Percentiles rank a stretch among this genome's conserved stretches.
phyloP scores from a whole-genome alignment of 2,329 filamentous ascomycete genomes.

The Dryadomyces quercivorus region DNA sequence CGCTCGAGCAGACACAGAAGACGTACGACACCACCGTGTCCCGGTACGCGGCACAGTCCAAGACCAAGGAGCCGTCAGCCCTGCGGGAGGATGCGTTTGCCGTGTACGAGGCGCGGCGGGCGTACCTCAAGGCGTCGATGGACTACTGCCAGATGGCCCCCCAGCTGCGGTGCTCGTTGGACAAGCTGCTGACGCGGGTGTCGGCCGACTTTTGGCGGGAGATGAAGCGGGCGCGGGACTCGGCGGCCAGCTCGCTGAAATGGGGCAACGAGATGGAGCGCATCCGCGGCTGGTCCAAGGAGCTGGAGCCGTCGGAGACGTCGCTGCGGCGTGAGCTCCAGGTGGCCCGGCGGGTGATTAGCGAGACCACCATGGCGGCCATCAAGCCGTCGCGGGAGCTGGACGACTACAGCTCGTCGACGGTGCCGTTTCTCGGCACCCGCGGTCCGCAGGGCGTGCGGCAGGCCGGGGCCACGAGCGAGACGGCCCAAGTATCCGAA shows the following conservation, averaged over 20 bases:
- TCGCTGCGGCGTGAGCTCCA: constrained; percentile 74
- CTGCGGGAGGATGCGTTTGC: constrained; percentile 92
- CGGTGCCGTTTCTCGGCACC: constrained; percentile 73
- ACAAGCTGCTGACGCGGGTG: constrained; percentile 74
- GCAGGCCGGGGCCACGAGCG: constrained; percentile 24
- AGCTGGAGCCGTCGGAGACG: constrained; percentile 84
- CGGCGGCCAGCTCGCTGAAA: constrained; percentile 49
- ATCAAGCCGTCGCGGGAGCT: constrained; percentile 80
- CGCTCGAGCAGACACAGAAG: constrained; percentile 70
- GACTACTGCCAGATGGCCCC: constrained; percentile 86
- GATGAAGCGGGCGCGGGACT: constrained; percentile 60
- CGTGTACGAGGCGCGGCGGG: constrained; percentile 81
- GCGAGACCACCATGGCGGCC: constrained; percentile 58
- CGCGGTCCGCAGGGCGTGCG: constrained; percentile 55
- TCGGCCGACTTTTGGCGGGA: constrained; percentile 84
- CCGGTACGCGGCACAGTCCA: constrained; percentile 73
- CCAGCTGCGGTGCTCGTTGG: constrained; percentile 70
- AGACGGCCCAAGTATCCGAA: constrained; percentile 44
- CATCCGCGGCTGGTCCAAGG: constrained; percentile 81
- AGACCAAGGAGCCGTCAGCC: constrained; percentile 85
- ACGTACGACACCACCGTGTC: constrained; percentile 71
- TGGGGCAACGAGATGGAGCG: constrained; percentile 78
- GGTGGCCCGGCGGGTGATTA: constrained; percentile 66
- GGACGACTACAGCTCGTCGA: constrained; percentile 83
- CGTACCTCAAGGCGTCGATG: constrained; percentile 83